Evolutionary conservation across 306 rosid genomes (phyloP), one percentile per base, ranked within the genome.

Genomic region (Gillenia trifoliata): DNA sequence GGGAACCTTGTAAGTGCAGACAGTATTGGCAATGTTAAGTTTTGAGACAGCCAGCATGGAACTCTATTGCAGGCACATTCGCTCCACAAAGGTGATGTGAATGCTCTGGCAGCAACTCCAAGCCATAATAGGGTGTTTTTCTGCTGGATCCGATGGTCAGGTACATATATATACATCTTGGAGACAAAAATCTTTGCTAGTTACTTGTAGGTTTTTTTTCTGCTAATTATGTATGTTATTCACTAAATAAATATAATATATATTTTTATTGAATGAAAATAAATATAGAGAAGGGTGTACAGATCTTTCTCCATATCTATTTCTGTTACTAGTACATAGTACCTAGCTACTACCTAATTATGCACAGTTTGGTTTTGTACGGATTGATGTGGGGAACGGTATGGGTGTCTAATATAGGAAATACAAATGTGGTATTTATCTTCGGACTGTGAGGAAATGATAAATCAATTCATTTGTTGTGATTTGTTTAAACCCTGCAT

Each of bases 61-160:
- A 89, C 97, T 73, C 89, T 85, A 70, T 77, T 89, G 76, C 97
- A 89, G 78, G 88, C 85, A 16, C 92, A 90, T 80, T 76, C 98
- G 20, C 64, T 78, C 64, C 98, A 93, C 85, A 93, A 93, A 76
- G 98, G 98, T 57, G 90, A 87, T 75, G 97, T 81, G 63, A 86
- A 89, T 73, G 91, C 91, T 11, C 84, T 93, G 75, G 96, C 94
- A 72, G 96, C 88, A 13, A 76, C 96, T 29, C 98, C 98, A 22
- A 84, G 86, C 77, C 94, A 93, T 68, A 85, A 83, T 70, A 78
- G 89, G 84, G 90, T 93, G 67, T n/a, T 93, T 84, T 72, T 93
- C 98, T 75, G 92, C 96, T 23, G 98, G 98, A 64, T 85, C 98
- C 40, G 98, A 93, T 84, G 98, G 98, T 76, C 86, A 93, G 98